Evolutionary conservation across 2,329 filamentous ascomycete species (phyloP), one percentile per base, ranked within the genome.

Genomic region (Sphaceloma murrayae): DNA sequence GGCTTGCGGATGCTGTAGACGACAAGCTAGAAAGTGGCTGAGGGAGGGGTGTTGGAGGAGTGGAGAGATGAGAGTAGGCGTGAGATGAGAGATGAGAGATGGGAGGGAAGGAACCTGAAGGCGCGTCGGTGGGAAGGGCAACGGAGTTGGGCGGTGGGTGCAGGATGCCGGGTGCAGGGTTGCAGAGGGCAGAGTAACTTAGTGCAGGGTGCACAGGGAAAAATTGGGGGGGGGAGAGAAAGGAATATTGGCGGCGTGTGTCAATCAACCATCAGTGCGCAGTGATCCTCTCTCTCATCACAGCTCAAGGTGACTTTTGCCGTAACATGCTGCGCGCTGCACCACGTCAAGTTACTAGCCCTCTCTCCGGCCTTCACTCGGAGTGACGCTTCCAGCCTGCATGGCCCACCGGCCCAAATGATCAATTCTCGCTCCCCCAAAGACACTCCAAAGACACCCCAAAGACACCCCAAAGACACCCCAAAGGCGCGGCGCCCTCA

Each of bases 1-100:
- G 16, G 17, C 36, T 22, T 13, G 36, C 26, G 24, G 36, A 40
- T 40, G 36, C 36, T 29, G 26, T 11, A 29, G 24, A 29, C 36
- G 36, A 40, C 24, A 18, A 13, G 36, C 36, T 19, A 17, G 19
- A 17, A 4, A 5, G 19, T 33, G 14, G 31, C 9, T 6, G 9
- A 10, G 7, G 8, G 31, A 8, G 18, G 33, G n/a, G 11, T 36
- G 16, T 14, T 8, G 33, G 16, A 6, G 18, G 6, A 22, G 19
- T 10, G 13, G 33, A 19, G 17, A 30, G 6, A 26, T 14, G 22
- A 39, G 34, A 14, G 19, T 17, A 16, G 18, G 22, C 11, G 36
- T 14, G 36, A 17, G 24, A 29, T 17, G 21, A 14, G 19, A 39
- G n/a, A 26, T 17, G 9, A 24, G 21, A 39, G n/a, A 30, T 18